phyloP scores from a whole-genome alignment of 2,329 filamentous ascomycete species.

The Phialemoniopsis sp. region DNA sequence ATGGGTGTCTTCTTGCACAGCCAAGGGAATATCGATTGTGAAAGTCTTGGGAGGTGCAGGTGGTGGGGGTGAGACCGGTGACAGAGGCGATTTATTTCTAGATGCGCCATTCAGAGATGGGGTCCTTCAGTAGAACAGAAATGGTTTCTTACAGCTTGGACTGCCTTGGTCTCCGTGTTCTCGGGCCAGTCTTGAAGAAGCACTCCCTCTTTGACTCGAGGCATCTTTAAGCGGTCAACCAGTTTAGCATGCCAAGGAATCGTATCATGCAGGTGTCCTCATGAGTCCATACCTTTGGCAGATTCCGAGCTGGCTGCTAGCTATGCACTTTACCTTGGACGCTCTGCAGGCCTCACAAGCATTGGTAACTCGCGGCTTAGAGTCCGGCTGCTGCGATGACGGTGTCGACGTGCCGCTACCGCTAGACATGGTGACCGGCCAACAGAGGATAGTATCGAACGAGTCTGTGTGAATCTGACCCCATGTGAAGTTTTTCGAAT shows the following conservation, averaged over 20 bases:
- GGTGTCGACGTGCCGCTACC: too few species aligned
- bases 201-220: slow-evolving; percentile 49
- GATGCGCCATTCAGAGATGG: too few species aligned
- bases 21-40: slow-evolving; percentile 47
- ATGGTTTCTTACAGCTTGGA: slow-evolving; percentile 32
- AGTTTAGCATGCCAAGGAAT: neutral
- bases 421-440: too few species aligned
- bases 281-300: slow-evolving; percentile 49
- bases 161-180: slow-evolving; percentile 41
- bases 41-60: slow-evolving; percentile 44
- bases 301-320: slow-evolving; percentile 39
- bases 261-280: neutral
- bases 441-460: too few species aligned
- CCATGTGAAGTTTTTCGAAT: too few species aligned
- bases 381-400: slow-evolving; percentile 5
- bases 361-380: slow-evolving; percentile 32
- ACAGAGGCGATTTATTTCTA: too few species aligned
- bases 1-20: slow-evolving; percentile 28
- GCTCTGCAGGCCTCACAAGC: slow-evolving; percentile 50
- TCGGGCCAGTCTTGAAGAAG: slow-evolving; percentile 43
- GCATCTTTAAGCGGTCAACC: slow-evolving; percentile 30
- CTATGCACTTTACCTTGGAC: slow-evolving; percentile 49
- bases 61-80: slow-evolving; percentile 10
- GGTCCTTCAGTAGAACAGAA: too few species aligned
- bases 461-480: too few species aligned